Evolutionary conservation across 352 stramenopile genomes (phyloP).

Genomic region (Globisporangium sylvaticum): DNA sequence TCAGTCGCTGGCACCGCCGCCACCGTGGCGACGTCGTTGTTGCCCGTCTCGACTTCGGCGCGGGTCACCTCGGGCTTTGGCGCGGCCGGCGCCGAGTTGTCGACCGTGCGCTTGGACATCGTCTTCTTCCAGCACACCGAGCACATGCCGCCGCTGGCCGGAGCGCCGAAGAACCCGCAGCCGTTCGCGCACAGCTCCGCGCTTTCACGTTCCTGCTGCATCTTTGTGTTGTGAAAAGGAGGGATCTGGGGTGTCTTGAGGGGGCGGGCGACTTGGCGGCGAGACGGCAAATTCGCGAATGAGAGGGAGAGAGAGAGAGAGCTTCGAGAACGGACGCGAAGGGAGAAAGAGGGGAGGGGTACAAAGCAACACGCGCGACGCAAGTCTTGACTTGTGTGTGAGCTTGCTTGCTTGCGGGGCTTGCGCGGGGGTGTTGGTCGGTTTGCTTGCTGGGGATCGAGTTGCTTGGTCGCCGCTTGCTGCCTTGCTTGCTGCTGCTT

Average conservation of each 20-base stretch:
- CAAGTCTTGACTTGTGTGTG: not conserved
- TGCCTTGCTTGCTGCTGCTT: not conserved
- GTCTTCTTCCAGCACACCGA: constrained; percentile 86
- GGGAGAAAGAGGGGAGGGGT: not conserved
- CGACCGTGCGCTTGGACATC: constrained; percentile 68
- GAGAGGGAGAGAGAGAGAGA: not conserved
- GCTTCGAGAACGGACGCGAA: constrained; percentile 3
- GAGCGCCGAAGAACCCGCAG: constrained; percentile 75
- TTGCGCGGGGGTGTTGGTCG: constrained; percentile 2
- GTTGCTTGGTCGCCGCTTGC: not conserved
- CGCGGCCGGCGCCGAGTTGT: constrained; percentile 20
- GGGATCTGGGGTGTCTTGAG: not conserved
- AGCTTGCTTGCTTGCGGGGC: not conserved
- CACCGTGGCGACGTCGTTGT: not conserved
- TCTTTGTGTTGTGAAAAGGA: constrained; percentile 21
- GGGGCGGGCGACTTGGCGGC: not conserved
- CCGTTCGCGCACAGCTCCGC: constrained; percentile 68
- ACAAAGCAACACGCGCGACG: not conserved
- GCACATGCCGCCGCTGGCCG: constrained; percentile 74
- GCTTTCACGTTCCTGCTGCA: constrained; percentile 82
- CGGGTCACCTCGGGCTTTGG: constrained; percentile 17
- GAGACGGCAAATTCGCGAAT: constrained; percentile 5
- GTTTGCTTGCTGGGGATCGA: not conserved
- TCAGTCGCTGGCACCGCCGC: not conserved
- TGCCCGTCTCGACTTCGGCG: constrained; percentile 12